These are phyloP conservation scores for Fusarium sp. DNA, from an alignment of 2,329 filamentous ascomycete genomes.

Conservation along the genomic window DNA sequence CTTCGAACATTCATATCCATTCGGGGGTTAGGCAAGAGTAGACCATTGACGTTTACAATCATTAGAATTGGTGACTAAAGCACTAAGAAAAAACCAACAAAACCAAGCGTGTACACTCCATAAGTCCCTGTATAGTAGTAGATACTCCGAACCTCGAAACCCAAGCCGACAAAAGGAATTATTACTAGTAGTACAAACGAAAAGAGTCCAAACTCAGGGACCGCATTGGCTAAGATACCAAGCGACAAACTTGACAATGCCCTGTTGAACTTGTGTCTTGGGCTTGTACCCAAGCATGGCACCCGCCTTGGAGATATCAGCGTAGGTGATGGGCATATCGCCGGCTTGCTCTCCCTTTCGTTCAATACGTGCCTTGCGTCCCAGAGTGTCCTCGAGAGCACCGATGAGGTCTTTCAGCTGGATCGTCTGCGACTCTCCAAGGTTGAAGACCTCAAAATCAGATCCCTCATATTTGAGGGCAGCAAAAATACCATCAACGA, in stretches of 20 bases:
- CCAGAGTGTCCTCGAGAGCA: neutral
- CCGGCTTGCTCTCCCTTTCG: slow-evolving; percentile 1
- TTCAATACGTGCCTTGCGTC: neutral
- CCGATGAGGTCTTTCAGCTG: neutral
- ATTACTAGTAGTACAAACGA: neutral
- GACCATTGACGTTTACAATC: neutral
- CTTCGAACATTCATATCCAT: neutral
- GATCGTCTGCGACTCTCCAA: slow-evolving; percentile 13
- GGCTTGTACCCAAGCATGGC: slow-evolving; percentile 7
- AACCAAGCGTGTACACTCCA: neutral
- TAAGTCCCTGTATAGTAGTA: no score
- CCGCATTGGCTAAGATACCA: slow-evolving; percentile 5
- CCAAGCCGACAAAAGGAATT: no score
- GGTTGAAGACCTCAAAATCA: slow-evolving; percentile 1
- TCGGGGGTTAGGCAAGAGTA: neutral
- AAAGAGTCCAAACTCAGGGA: neutral
- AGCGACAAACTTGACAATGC: slow-evolving; percentile 4
- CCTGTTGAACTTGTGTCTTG: neutral
- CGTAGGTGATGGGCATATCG: slow-evolving; percentile 6
- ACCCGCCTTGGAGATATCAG: slow-evolving; percentile 3
- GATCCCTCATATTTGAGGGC: neutral
- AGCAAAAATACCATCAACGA: neutral
- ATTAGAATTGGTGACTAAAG: neutral
- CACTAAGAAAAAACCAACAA: neutral
- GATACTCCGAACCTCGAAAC: neutral